Base-by-base conservation (phyloP, 306 rosid genomes). In the Citrullus colocynthis region DNA sequence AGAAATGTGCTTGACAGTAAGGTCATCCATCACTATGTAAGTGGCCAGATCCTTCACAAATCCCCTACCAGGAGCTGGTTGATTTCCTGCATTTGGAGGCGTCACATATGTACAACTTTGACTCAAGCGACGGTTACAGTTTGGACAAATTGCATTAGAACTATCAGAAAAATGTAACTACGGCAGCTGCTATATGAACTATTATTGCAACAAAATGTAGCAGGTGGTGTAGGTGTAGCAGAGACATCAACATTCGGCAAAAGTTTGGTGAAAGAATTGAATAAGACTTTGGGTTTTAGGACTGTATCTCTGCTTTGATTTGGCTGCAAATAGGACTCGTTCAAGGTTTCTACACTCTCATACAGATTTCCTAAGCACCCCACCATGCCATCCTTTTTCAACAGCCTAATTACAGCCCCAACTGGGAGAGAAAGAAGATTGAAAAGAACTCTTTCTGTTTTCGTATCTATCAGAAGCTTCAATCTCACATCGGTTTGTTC, bases 341-440 rank as follows among this genome's bases (percentile, higher is more conserved):
- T 69, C 0, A 90, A 77, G 3, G 63, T 79, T 60, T 87, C 89
- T 0, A 89, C 76, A 64, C 91, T 90, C 0, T 80, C 20, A 10
- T 90, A 90, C 3, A 90, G 77, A 44, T 87, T 90, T 3, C 81
- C 89, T 6, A 89, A 9, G 34, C 81, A 4, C 1, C 97, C 93
- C 0, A 86, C 86, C 90, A 85, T 86, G 56, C 1, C 66, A 0
- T 76, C 6, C 12, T 81, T 78, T 8, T 21, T 76, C 6, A 92
- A 77, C 3, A 88, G 88, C 59, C 58, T 81, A 0, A 71, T 49
- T 0, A 87, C 79, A 0, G 83, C 72, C 0, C 89, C 82, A 0
- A 89, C 5, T 0, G 94, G 97, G 32, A 91, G 42, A 0, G 87
- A 18, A 0, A 88, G 72, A 6, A 88, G 32, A 34, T 51, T 71